These are phyloP conservation scores for Chrysosporium keratinophilum DNA, from an alignment of 2,329 filamentous ascomycete species.

Conservation along the genomic window DNA sequence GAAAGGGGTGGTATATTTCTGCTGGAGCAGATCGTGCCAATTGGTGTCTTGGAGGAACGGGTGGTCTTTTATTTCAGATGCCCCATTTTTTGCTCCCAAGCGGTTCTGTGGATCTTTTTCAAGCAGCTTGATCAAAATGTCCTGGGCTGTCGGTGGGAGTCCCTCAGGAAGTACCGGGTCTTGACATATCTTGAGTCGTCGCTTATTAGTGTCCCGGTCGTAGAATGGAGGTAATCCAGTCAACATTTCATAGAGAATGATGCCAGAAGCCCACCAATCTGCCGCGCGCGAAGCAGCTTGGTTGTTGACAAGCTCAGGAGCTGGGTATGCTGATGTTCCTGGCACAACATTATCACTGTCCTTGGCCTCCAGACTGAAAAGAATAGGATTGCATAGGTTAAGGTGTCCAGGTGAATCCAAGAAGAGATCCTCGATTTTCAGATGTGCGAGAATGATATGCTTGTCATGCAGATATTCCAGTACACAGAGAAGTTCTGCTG, in stretches of 20 bases:
- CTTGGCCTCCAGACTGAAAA: constrained; percentile 14
- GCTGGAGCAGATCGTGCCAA: constrained; percentile 9
- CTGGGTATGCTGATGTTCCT: constrained; percentile 48
- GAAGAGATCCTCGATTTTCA: constrained; percentile 15
- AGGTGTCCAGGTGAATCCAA: constrained; percentile 17
- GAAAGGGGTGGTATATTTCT: constrained; percentile 10
- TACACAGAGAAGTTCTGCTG: constrained; percentile 16
- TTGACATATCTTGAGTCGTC: constrained; percentile 96
- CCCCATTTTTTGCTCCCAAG: constrained; percentile 38
- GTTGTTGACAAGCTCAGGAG: constrained; percentile 14
- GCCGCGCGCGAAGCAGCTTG: constrained; percentile 7
- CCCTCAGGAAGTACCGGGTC: constrained; percentile 33
- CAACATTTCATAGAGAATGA: constrained; percentile 16
- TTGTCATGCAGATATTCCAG: constrained; percentile 17
- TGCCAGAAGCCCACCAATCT: constrained; percentile 16
- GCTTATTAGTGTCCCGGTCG: constrained; percentile 55
- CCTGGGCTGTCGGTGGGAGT: constrained; percentile 7
- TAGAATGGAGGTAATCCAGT: constrained; percentile 12
- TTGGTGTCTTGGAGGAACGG: constrained; percentile 8
- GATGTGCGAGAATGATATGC: constrained; percentile 39
- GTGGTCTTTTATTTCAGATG: constrained; percentile 11
- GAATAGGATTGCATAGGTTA: constrained; percentile 15
- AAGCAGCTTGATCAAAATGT: constrained; percentile 9
- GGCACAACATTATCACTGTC: constrained; percentile 58
- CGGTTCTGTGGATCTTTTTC: constrained; percentile 2